Base-by-base conservation (phyloP, 495 filamentous ascomycete genomes). In the Oidiodendron maius region DNA sequence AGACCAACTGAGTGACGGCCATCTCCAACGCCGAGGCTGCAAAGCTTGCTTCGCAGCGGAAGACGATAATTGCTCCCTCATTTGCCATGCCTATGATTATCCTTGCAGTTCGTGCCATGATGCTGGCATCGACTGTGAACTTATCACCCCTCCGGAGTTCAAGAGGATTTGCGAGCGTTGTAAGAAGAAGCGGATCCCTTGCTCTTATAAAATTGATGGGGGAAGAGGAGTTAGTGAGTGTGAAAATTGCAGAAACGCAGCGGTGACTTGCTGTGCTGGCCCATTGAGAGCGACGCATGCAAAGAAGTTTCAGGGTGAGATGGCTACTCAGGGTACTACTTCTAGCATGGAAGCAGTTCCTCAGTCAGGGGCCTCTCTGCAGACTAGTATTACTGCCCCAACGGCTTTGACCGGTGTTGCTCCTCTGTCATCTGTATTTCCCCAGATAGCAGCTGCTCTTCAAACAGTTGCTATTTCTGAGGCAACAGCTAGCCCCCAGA, bases 81-180 rank as follows among this genome's bases (percentile, higher is more conserved):
- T 59, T 43, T 32, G 46, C 10, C 12, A 51, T 17, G 26, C 8
- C 17, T 18, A 26, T 23, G 23, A 23, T 15, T 55, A 50, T 21
- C 56, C 52, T 1, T 59, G 56, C 26, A 30, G 37, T 5, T 43
- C 42, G 15, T 59, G 56, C 32, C 16, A 32, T 10, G 56, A 59
- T 16, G 44, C 17, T 2, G 35, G 38, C 17, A 4, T 51, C 17
- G 48, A 55, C 10, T 59, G 51, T 26, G 52, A 55, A 22, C 28
- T 51, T 2, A 59, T 55, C 18, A 15, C 50, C 16, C 39, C 44
- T 3, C 55, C 55, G 2, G 18, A 35, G 10, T 16, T 51, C n/a
- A 58, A 58, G 22, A 40, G 37, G 21, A 10, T 21, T 1, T 58
- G 55, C 35, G 37, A 44, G 30, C 15, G 47, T 10, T 58, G 55